Evolutionary conservation across 202 grass and related monocot genomes (phyloP), one percentile per base, ranked within the genome.

Genomic region (Hordeum pubiflorum): DNA sequence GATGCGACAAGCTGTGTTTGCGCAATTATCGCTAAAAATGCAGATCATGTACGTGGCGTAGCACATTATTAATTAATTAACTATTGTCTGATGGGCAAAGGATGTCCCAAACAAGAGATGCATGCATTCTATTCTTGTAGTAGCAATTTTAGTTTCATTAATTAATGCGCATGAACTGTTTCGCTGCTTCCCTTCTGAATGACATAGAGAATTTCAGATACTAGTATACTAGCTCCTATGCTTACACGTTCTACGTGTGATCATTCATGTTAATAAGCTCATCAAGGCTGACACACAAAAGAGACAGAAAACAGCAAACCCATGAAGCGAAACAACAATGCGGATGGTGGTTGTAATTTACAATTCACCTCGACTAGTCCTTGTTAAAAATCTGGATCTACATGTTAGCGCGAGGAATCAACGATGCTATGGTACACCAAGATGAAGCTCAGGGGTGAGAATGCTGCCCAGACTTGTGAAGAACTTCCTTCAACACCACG

Each of bases 401-500:
- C 36, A 59, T 40, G 75, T 73, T 83, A 32, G 50, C 59, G 8
- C 60, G 10, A 72, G 36, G 22, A 40, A 27, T 6, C 2, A 1
- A 41, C 0, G 9, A 24, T 36, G 67, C 36, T 9, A 39, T 20
- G 2, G 59, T 17, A 32, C 50, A 62, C 1, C 0, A 26, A 0
- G 5, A 38, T 6, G 52, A 73, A n/a, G 43, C 39, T 93, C 88
- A 93, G 50, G 86, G 81, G 61, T 21, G 77, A 6, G 80, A 55
- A 62, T 33, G 82, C 56, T 83, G 41, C 74, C 12, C 48, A 7
- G 92, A 94, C 86, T 87, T 94, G 46, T 71, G 13, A 3, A 95
- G 68, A 48, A 99, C 90, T 81, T 93, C 74, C 80, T 89, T 89
- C 34, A 95, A 69, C 70, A 93, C 92, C 0, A 33, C 23, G 1